phyloP scores from a whole-genome alignment of 1,284 basidiomycete genomes.

The Psilocybe mexicana region DNA sequence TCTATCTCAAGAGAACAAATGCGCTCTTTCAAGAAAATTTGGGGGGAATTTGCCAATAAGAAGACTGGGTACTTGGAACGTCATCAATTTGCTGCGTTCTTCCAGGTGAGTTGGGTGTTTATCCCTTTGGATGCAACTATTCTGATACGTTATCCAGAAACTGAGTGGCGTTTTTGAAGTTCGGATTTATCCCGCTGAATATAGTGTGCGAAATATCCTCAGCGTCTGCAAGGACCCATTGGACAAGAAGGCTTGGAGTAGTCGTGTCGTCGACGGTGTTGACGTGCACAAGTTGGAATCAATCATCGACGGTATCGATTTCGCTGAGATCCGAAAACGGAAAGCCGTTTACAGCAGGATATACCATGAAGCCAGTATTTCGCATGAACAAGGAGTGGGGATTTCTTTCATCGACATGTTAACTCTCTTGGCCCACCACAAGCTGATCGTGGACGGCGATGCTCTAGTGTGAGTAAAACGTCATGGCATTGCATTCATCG shows the following conservation, averaged over 20 bases:
- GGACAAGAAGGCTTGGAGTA: conserved; percentile 30
- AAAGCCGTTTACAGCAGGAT: conserved; percentile 73
- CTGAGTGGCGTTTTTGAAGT: conserved; percentile 84
- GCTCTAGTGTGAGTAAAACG: conserved; percentile 71
- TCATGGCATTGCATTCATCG: neutral
- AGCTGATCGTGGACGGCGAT: conserved; percentile 86
- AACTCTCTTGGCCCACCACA: conserved; percentile 86
- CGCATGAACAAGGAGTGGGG: conserved; percentile 71
- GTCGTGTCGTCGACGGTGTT: conserved; percentile 51
- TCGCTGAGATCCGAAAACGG: conserved; percentile 59
- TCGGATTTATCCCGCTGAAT: conserved; percentile 75
- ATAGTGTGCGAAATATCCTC: conserved; percentile 61
- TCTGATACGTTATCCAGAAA: conserved; percentile 45
- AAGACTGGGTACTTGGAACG: conserved; percentile 81
- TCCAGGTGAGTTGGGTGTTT: conserved; percentile 58
- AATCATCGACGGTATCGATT: conserved; percentile 68
- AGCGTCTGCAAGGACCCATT: conserved; percentile 42
- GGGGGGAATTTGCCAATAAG: conserved; percentile 83
- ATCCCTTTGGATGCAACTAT: conserved; percentile 5
- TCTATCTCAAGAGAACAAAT: conserved; percentile 89
- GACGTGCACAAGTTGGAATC: conserved; percentile 64
- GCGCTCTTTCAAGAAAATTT: conserved; percentile 92
- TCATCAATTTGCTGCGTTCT: conserved; percentile 76
- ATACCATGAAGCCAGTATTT: conserved; percentile 84
- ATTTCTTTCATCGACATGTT: conserved; percentile 95